Percentiles rank a stretch among this genome's conserved stretches.
Conservation (phyloP, 2,329 filamentous ascomycete genomes). For the Bisporella sp. region DNA sequence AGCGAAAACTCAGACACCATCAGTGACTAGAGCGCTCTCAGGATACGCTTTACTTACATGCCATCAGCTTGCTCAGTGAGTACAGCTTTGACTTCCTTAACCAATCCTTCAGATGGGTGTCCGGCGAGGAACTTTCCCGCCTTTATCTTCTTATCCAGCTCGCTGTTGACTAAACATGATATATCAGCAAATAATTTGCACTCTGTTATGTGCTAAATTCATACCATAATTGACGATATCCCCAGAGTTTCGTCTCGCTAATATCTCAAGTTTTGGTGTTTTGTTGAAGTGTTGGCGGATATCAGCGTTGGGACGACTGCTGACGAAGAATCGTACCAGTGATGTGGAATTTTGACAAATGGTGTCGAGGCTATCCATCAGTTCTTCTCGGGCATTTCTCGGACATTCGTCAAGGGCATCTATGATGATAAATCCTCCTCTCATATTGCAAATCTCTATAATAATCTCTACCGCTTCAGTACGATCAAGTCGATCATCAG, state of each 20-base stretch:
- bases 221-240: conserved; percentile 1
- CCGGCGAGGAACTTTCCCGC: too few relatives aligned
- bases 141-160: too few relatives aligned
- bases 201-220: too few relatives aligned
- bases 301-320: conserved; percentile 9
- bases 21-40: neutral
- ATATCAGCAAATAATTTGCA: too few relatives aligned
- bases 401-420: conserved; percentile 10
- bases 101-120: too few relatives aligned
- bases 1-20: conserved; percentile 5
- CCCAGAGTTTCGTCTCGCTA: conserved; percentile 2
- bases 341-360: conserved; percentile 4
- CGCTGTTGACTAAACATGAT: too few relatives aligned
- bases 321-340: conserved; percentile 9
- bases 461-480: conserved; percentile 4
- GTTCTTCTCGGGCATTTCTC: neutral
- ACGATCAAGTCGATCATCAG: neutral
- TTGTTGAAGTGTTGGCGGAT: conserved; percentile 4
- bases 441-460: neutral
- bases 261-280: conserved; percentile 7
- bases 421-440: conserved; percentile 8
- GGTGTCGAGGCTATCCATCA: conserved; percentile 4
- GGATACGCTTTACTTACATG: neutral
- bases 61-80: too few relatives aligned
- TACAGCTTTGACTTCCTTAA: too few relatives aligned